Base-by-base conservation (phyloP, 768 basidiomycete species). In the Tylopilus rubrobrunneus region DNA sequence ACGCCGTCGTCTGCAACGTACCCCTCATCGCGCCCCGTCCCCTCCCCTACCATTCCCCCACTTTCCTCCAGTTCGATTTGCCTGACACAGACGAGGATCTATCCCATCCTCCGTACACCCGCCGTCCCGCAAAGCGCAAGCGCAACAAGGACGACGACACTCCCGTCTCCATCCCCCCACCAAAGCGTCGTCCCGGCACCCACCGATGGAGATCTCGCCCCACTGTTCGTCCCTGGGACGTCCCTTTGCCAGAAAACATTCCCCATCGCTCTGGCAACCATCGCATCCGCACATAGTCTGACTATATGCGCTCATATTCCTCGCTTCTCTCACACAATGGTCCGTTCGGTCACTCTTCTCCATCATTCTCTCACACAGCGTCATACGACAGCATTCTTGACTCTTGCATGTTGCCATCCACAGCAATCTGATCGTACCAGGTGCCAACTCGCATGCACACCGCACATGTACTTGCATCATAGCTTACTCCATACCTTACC, bases 41-140 rank as follows among this genome's bases (percentile, higher is more conserved):
- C 0, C 78, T 86, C 36, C 86, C 85, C 2, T 86, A 83, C 68
- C 83, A 84, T 51, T 83, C 84, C 10, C 85, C 85, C 27, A 80
- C 79, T 0, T 85, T 86, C 66, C 80, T 87, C 51, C 81, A 85
- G 50, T 86, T 84, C 65, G 82, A 84, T 52, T 71, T 81, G 23
- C 86, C 86, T 0, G 85, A 85, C 70, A 71, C 81, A 8, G 84
- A 85, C 69, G 81, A 85, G 63, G 84, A 87, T 63, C 78, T 86
- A 40, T 86, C 86, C 0, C 80, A 80, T 57, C 83, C 86, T 7
- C 86, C 85, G 0, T 86, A 86, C 73, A 83, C 72, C n/a, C 70
- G 69, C 59, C 69, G 77, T 64, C 71, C 74, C n/a, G 51, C 71
- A 4, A 85, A 85, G 60, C 80, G 84, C 45, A 84, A 83, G 60